A percentile compares a stretch with the other conserved stretches of the same genome.
Conservation (phyloP, 2,329 filamentous ascomycete genomes). For the Cladosporium sp. region DNA sequence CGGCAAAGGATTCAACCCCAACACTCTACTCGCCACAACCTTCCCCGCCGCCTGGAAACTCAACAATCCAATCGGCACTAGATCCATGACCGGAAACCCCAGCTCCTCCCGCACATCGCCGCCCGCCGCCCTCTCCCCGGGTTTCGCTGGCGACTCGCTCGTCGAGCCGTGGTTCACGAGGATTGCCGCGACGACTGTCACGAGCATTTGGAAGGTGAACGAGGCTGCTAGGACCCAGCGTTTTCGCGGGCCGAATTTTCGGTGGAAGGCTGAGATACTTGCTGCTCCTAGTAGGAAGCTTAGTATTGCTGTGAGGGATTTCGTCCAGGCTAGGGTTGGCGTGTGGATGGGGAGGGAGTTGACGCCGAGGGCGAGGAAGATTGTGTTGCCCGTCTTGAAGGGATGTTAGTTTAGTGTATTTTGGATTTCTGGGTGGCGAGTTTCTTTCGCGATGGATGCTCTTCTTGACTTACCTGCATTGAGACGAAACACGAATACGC, state of each 20-base stretch:
- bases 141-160: conserved; percentile 12
- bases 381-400: conserved; percentile 55
- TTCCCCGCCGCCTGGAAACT: conserved; percentile 73
- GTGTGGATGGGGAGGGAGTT: conserved; percentile 30
- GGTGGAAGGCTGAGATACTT: conserved; percentile 63
- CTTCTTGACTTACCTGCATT: conserved; percentile 63
- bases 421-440: too few relatives aligned
- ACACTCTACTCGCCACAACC: conserved; percentile 63
- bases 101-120: conserved; percentile 6
- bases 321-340: conserved; percentile 53
- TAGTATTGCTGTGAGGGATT: conserved; percentile 61
- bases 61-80: conserved; percentile 62
- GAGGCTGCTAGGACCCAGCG: conserved; percentile 56
- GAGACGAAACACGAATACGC: conserved; percentile 74
- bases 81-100: conserved; percentile 36
- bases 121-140: conserved; percentile 16
- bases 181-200: conserved; percentile 33
- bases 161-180: conserved; percentile 29
- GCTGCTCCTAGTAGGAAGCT: conserved; percentile 68
- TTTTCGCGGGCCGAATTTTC: conserved; percentile 53
- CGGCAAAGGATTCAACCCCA: conserved; percentile 64
- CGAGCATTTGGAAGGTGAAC: conserved; percentile 35
- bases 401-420: neutral
- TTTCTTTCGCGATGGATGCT: neutral
- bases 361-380: conserved; percentile 69